phyloP scores from a whole-genome alignment of 129 eudicot species.

The Saussurea involucrata region DNA sequence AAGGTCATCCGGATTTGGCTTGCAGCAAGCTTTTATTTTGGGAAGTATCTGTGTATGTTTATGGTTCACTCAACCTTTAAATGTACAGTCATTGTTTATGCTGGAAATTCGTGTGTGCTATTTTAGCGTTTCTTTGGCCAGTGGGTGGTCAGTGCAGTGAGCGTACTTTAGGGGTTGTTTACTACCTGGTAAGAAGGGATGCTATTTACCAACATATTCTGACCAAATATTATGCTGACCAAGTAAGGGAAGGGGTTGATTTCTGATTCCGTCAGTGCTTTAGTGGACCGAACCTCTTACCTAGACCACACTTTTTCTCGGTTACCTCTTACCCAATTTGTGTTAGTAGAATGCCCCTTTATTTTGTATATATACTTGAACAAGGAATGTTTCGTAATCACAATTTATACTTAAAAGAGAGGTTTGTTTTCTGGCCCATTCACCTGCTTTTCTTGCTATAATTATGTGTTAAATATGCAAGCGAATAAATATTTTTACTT shows the following conservation, averaged over 20 bases:
- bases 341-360: neutral
- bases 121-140: neutral
- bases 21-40: neutral
- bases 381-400: neutral
- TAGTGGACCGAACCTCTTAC: neutral
- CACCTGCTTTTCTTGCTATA: neutral
- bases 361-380: neutral
- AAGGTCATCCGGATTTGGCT: neutral
- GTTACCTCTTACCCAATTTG: neutral
- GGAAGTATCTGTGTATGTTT: neutral
- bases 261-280: neutral
- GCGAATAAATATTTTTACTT: slow-evolving; percentile 12
- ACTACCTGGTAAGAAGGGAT: neutral
- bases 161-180: neutral
- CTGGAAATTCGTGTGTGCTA: neutral
- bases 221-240: neutral
- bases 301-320: neutral
- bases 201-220: neutral
- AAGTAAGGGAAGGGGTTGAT: neutral
- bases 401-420: neutral
- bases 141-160: neutral
- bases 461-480: neutral
- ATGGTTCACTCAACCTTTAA: neutral
- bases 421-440: neutral
- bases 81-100: neutral